A percentile compares a stretch with the other conserved stretches of the same genome.
These are phyloP conservation scores for Wickerhamomyces tratensis DNA, from an alignment of 805 yeast species.

Conservation along the genomic window DNA sequence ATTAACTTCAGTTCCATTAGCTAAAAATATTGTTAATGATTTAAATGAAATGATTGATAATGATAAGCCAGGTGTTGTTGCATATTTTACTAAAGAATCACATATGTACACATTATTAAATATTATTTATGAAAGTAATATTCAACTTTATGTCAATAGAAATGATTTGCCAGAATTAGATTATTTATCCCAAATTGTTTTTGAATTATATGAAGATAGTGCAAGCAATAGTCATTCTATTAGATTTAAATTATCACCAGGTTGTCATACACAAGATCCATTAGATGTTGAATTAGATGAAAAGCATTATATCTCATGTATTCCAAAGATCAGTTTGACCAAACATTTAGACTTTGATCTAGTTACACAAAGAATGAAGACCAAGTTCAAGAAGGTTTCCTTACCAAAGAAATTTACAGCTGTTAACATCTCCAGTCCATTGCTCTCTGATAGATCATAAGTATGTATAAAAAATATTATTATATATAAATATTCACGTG, in stretches of 20 bases:
- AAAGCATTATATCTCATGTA: constrained; percentile 93
- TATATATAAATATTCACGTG: no score
- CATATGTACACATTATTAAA: constrained; percentile 92
- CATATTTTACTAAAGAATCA: constrained; percentile 93
- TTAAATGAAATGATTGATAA: constrained; percentile 69
- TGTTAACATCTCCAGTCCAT: constrained; percentile 73
- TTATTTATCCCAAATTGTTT: constrained; percentile 86
- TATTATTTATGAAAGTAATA: constrained; percentile 81
- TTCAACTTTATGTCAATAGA: constrained; percentile 92
- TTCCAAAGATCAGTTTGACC: constrained; percentile 82
- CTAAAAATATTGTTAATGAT: constrained; percentile 77
- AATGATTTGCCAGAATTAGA: constrained; percentile 96
- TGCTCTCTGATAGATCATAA: not conserved
- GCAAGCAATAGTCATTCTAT: constrained; percentile 79
- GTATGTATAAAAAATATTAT: no score
- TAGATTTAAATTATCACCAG: constrained; percentile 89
- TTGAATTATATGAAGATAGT: constrained; percentile 84
- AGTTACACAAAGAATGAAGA: constrained; percentile 70
- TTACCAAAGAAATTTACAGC: constrained; percentile 90
- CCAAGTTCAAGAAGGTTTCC: constrained; percentile 77
- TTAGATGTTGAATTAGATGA: constrained; percentile 93
- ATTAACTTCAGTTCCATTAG: constrained; percentile 86
- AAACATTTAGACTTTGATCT: constrained; percentile 89
- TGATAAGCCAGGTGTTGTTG: constrained; percentile 75
- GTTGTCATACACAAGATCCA: constrained; percentile 97